Evolutionary conservation across 2,329 filamentous ascomycete genomes (phyloP).

Genomic region (Pseudogymnoascus sp.): DNA sequence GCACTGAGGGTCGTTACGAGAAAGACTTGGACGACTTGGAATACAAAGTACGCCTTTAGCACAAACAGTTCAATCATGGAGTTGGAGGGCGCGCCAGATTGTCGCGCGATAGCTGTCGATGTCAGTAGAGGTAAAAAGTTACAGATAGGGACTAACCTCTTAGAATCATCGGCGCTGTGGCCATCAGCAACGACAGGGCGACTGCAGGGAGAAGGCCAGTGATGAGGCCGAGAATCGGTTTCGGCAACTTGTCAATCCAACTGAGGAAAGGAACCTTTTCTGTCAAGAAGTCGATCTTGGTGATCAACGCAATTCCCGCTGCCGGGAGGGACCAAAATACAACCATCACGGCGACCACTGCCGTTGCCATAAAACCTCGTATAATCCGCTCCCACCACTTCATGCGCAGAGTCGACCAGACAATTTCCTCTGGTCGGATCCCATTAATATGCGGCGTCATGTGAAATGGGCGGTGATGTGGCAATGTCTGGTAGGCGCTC

Average conservation of each 20-base stretch:
- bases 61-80: conserved; percentile 52
- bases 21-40: conserved; percentile 59
- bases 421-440: conserved; percentile 50
- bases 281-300: conserved; percentile 51
- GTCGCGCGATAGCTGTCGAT: conserved; percentile 44
- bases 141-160: conserved; percentile 36
- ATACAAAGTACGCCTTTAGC: conserved; percentile 56
- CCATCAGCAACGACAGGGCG: conserved; percentile 51
- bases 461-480: conserved; percentile 53
- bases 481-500: conserved; percentile 53
- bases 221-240: conserved; percentile 48
- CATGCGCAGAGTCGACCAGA: conserved; percentile 58
- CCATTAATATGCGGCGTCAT: conserved; percentile 54
- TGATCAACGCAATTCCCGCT: conserved; percentile 54
- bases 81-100: conserved; percentile 48
- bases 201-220: conserved; percentile 54
- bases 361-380: conserved; percentile 41
- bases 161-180: conserved; percentile 50
- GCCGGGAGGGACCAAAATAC: conserved; percentile 62
- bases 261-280: conserved; percentile 43
- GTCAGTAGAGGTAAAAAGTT: conserved; percentile 13
- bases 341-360: conserved; percentile 47
- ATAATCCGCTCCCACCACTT: conserved; percentile 53
- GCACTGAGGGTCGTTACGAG: conserved; percentile 57
- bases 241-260: conserved; percentile 50